Conservation (phyloP, 202 grass and related monocot species). For the Dendrocalamus latiflorus region DNA sequence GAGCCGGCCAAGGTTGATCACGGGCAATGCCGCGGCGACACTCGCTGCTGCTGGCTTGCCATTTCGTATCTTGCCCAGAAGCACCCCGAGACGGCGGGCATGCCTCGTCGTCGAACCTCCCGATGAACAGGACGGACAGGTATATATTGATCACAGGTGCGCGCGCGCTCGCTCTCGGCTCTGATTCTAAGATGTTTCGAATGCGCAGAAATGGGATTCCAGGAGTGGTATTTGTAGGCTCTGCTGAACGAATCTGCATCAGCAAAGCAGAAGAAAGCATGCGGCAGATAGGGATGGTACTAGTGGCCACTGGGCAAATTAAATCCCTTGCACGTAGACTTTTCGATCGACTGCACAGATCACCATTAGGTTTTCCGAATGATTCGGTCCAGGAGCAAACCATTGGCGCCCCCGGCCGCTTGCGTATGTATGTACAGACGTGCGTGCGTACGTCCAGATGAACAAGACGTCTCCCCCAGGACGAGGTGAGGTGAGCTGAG, state of each 20-base stretch:
- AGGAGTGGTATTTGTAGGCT: constrained; percentile 32
- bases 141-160: background rate
- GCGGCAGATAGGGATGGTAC: background rate
- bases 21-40: constrained; percentile 13
- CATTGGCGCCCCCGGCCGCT: background rate
- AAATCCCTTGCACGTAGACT: constrained; percentile 9
- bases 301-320: background rate
- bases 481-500: no score
- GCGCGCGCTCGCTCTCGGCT: background rate
- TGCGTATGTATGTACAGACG: background rate
- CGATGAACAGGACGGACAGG: background rate
- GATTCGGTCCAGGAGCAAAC: constrained; percentile 19
- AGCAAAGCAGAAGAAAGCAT: background rate
- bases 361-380: background rate
- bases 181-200: background rate
- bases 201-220: background rate
- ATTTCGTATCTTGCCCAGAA: background rate
- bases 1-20: constrained; percentile 54
- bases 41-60: constrained; percentile 6
- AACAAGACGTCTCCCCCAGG: background rate
- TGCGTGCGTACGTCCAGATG: constrained; percentile 3
- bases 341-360: background rate
- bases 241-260: background rate
- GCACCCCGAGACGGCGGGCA: constrained; percentile 11
- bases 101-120: background rate